Conservation (phyloP, 23 red algal species). For the Rhodosorus marinus region DNA sequence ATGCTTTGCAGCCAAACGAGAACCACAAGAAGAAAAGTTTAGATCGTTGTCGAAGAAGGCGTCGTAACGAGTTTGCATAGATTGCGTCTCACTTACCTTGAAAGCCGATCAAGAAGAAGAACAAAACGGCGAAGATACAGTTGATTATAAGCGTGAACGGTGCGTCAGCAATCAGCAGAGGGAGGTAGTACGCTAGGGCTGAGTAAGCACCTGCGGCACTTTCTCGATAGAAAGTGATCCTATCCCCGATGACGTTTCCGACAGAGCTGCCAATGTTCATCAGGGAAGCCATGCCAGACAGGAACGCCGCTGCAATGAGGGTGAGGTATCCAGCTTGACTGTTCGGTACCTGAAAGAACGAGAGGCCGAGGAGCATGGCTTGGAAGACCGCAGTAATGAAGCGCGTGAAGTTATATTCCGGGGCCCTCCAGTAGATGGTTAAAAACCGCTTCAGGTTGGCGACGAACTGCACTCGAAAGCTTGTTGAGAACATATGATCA, state of each 20-base stretch:
- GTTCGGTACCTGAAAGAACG: slow-evolving; percentile 28
- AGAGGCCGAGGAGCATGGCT: slow-evolving; percentile 31
- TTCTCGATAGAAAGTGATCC: slow-evolving; percentile 81
- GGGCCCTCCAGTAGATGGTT: slow-evolving; percentile 7
- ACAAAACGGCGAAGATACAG: no score
- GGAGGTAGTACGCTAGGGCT: no score
- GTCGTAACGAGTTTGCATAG: neutral
- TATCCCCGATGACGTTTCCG: slow-evolving; percentile 22
- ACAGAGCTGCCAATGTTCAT: slow-evolving; percentile 46
- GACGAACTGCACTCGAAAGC: slow-evolving; percentile 25
- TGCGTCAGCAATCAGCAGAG: no score
- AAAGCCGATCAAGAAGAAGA: no score
- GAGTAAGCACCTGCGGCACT: slow-evolving; percentile 66
- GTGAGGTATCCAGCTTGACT: slow-evolving; percentile 29
- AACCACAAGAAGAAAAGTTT: no score
- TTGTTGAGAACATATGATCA: slow-evolving; percentile 6
- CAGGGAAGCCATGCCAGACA: slow-evolving; percentile 39
- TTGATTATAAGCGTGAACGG: no score
- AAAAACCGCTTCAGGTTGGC: slow-evolving; percentile 63
- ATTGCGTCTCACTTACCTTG: no score
- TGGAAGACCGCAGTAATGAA: slow-evolving; percentile 27
- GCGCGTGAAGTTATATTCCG: neutral
- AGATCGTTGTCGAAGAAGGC: no score
- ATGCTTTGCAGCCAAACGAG: no score
- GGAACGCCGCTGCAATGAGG: slow-evolving; percentile 37